Evolutionary conservation across 345 rosid genomes (phyloP).

Genomic region (Acer yangbiense): DNA sequence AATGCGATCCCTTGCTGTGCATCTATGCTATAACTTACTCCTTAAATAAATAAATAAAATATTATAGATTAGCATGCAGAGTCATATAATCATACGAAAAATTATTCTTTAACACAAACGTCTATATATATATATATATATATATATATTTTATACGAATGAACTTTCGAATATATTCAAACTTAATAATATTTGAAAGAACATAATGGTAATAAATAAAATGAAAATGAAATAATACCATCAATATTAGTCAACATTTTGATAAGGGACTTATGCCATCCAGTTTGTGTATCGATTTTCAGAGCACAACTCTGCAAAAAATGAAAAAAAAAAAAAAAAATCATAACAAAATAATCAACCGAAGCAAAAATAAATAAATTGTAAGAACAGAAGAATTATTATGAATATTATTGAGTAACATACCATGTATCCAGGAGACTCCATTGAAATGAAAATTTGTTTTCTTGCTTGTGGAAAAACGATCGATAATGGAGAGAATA

Average conservation of each 20-base stretch:
- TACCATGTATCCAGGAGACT: slow-evolving; percentile 16
- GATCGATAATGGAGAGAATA: neutral
- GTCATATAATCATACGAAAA: too few species aligned
- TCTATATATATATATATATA: too few species aligned
- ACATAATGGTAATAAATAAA: too few species aligned
- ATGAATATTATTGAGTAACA: neutral
- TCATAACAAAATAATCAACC: too few species aligned
- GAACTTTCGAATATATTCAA: too few species aligned
- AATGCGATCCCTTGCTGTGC: slow-evolving; percentile 22
- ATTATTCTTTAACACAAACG: too few species aligned
- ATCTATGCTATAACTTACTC: slow-evolving; percentile 19
- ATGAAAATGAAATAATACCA: neutral
- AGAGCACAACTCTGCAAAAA: slow-evolving; percentile 22
- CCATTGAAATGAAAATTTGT: neutral
- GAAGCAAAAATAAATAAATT: too few species aligned
- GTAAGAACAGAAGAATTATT: neutral
- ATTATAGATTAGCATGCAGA: too few species aligned
- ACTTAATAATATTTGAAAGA: too few species aligned
- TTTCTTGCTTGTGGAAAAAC: neutral
- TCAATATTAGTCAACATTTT: slow-evolving; percentile 7
- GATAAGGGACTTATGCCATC: slow-evolving; percentile 23
- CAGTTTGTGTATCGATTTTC: slow-evolving; percentile 21
- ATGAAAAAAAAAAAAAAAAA: too few species aligned
- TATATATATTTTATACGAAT: too few species aligned
- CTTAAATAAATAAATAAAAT: neutral